Evolutionary conservation across 2,329 filamentous ascomycete species (phyloP), one percentile per base, ranked within the genome.

Genomic region (Fusarium zealandicum): DNA sequence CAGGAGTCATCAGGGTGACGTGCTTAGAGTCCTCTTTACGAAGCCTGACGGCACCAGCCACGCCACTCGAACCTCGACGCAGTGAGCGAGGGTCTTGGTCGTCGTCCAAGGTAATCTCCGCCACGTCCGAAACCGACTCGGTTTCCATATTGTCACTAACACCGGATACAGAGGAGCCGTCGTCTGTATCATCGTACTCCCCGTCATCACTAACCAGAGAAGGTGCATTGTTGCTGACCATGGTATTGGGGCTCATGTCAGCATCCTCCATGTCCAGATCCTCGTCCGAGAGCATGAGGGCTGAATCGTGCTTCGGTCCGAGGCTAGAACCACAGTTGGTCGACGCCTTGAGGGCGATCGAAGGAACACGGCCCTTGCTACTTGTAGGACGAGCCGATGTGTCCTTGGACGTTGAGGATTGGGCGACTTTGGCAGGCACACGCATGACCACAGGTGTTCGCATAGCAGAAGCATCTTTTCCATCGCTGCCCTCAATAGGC

Each of bases 151-250:
- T 78, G 41, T 85, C 82, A 50, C 80, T 83, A 47, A 77, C 76
- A 20, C 85, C 85, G 5, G 85, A 87, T 36, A 80, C 77, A 4
- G 81, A 81, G 4, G 84, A 88, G 38, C 80, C 82, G 54, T 85
- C 84, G 51, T 89, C 85, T 2, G 87, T 90, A 49, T 88, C 87
- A 63, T 90, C 89, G 66, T 89, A 90, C 69, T 92, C 89, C 64
- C 89, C 88, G 68, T 92, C 89, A 72, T 93, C 90, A 73, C 89
- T 91, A 68, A 92, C 89, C 41, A 93, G 80, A 65, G 88, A 92
- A 17, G 90, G 90, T 8, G 90, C 89, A 62, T 90, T 90, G 72
- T 91, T 91, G 71, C 88, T 89, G 43, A 87, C 80, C 37, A 87
- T 75, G 0, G 87, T 89, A 65, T 86, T 85, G 5, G 89, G 89